phyloP scores from a whole-genome alignment of 768 basidiomycete species.

The Rhodocollybia butyracea region DNA sequence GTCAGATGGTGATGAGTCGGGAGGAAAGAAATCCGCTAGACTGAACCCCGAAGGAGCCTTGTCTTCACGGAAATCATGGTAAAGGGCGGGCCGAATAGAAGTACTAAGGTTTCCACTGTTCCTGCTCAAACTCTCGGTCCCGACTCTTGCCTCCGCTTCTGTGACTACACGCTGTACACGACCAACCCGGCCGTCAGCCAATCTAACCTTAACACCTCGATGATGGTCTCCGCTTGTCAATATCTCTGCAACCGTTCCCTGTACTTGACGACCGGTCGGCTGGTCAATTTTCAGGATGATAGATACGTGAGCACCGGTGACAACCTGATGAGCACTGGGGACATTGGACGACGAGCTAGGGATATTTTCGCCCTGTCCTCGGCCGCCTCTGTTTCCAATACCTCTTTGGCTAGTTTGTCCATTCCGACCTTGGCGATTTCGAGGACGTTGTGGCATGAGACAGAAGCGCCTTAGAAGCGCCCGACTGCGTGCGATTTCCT shows the following conservation, averaged over 20 bases:
- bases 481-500: not conserved
- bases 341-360: not conserved
- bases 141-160: not conserved
- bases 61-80: not conserved
- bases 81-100: not conserved
- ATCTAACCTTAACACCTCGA: not conserved
- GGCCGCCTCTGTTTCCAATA: not conserved
- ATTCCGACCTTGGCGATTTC: not conserved
- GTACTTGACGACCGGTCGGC: not conserved
- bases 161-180: conserved; percentile 1
- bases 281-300: conserved; percentile 4
- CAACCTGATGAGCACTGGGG: not conserved
- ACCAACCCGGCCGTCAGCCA: not conserved
- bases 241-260: not conserved
- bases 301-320: conserved; percentile 1
- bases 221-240: conserved; percentile 3
- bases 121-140: not conserved
- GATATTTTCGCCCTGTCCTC: not conserved
- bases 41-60: not conserved
- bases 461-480: not conserved
- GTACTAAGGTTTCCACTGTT: not conserved
- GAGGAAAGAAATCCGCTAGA: not conserved
- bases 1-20: not conserved
- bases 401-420: not conserved
- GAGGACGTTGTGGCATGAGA: not conserved